A percentile compares a stretch with the other conserved stretches of the same genome.
These are phyloP conservation scores for Botryotinia globosa DNA, from an alignment of 2,329 filamentous ascomycete species.

Conservation along the genomic window DNA sequence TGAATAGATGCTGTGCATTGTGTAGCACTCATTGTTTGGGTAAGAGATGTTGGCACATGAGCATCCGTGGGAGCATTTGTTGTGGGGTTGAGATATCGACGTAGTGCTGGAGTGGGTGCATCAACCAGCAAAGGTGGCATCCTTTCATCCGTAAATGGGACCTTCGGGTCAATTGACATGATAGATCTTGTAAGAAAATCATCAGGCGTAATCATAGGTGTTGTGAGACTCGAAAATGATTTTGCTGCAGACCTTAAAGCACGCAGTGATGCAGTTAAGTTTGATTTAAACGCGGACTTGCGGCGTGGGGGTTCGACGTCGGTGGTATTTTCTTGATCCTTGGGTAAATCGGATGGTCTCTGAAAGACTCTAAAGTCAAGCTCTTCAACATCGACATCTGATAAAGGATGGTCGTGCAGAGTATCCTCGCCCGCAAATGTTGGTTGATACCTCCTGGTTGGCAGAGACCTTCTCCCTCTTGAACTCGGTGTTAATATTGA, in stretches of 20 bases:
- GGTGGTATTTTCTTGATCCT: constrained; percentile 23
- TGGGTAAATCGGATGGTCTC: constrained; percentile 22
- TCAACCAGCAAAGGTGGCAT: constrained; percentile 61
- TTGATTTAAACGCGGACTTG: constrained; percentile 61
- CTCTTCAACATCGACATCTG: constrained; percentile 44
- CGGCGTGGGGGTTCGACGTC: constrained; percentile 26
- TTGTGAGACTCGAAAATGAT: constrained; percentile 60
- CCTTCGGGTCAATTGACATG: constrained; percentile 62
- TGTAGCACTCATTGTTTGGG: constrained; percentile 40
- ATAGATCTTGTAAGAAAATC: constrained; percentile 67
- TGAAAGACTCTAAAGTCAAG: constrained; percentile 51
- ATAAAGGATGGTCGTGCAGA: constrained; percentile 51
- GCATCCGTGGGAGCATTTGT: constrained; percentile 48
- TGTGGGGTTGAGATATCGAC: constrained; percentile 66
- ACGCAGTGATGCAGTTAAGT: constrained; percentile 63
- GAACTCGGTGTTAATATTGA: constrained; percentile 35
- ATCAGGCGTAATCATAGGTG: constrained; percentile 62
- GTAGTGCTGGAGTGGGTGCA: constrained; percentile 62
- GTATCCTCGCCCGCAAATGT: constrained; percentile 50
- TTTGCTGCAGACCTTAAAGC: constrained; percentile 61
- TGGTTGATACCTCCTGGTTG: constrained; percentile 51
- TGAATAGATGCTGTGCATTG: constrained; percentile 65
- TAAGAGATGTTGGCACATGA: constrained; percentile 38
- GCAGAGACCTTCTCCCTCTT: constrained; percentile 44
- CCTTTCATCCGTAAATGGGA: constrained; percentile 66